Evolutionary conservation across 1,284 basidiomycete species (phyloP).

Genomic region (Leccinum angustisporum): DNA sequence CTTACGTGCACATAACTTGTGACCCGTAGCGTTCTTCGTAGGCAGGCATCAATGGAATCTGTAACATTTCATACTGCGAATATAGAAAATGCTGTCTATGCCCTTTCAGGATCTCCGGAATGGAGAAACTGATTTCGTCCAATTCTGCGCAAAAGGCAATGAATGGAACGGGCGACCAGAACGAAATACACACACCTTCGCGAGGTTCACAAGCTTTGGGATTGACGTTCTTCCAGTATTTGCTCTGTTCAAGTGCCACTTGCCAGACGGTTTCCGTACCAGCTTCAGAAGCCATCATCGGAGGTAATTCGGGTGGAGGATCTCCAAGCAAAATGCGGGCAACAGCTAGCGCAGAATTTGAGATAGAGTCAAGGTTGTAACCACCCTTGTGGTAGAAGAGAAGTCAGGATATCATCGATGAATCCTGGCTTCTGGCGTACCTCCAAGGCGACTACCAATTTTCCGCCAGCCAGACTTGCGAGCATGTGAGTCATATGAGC

Average conservation of each 20-base stretch:
- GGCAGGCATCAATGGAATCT: slow-evolving; percentile 74
- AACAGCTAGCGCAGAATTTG: slow-evolving; percentile 85
- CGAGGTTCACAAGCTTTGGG: slow-evolving; percentile 77
- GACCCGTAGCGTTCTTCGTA: slow-evolving; percentile 71
- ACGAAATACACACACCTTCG: slow-evolving; percentile 50
- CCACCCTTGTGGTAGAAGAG: slow-evolving; percentile 68
- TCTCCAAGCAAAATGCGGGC: slow-evolving; percentile 85
- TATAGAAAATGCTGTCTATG: slow-evolving; percentile 82
- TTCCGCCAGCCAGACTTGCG: slow-evolving; percentile 84
- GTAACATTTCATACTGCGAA: slow-evolving; percentile 70
- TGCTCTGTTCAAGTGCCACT: slow-evolving; percentile 83
- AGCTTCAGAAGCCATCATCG: slow-evolving; percentile 70
- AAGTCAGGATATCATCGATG: slow-evolving; percentile 9
- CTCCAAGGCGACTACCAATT: slow-evolving; percentile 91
- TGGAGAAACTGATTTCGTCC: slow-evolving; percentile 58
- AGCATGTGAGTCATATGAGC: slow-evolving; percentile 99
- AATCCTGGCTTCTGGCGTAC: slow-evolving; percentile 39
- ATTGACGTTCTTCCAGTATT: slow-evolving; percentile 87
- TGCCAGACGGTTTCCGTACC: slow-evolving; percentile 88
- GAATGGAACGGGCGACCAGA: not conserved
- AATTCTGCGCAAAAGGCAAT: slow-evolving; percentile 42
- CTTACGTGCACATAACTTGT: slow-evolving; percentile 86
- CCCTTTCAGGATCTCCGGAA: slow-evolving; percentile 82
- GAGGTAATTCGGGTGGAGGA: slow-evolving; percentile 70
- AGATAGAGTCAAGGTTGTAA: slow-evolving; percentile 91